phyloP scores from a whole-genome alignment of 306 rosid genomes.

The Quercus robur region DNA sequence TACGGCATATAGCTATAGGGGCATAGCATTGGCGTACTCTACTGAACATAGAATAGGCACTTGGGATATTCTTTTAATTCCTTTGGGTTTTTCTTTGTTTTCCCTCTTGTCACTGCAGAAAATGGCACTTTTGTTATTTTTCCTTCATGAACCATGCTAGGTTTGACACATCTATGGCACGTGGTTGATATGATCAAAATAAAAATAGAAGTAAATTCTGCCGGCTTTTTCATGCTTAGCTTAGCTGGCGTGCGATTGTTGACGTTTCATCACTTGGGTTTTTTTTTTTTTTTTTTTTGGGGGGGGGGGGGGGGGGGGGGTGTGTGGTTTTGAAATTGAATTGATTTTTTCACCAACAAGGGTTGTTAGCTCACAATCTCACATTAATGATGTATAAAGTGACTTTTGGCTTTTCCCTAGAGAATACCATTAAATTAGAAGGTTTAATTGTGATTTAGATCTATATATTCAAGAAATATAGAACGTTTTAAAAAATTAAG shows the following conservation, averaged over 20 bases:
- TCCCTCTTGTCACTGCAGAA: neutral
- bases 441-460: too few relatives aligned
- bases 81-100: neutral
- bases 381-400: too few relatives aligned
- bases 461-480: too few relatives aligned
- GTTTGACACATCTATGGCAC: neutral
- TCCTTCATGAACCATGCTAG: neutral
- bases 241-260: too few relatives aligned
- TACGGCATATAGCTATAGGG: neutral
- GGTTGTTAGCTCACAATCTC: too few relatives aligned
- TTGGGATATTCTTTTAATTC: neutral
- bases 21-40: too few relatives aligned
- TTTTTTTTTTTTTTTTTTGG: neutral
- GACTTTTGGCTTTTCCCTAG: too few relatives aligned
- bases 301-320: fast-evolving
- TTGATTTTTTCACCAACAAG: neutral
- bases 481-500: neutral
- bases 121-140: neutral
- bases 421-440: too few relatives aligned
- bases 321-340: neutral
- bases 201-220: neutral
- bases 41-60: neutral
- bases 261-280: too few relatives aligned
- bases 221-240: too few relatives aligned
- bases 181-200: neutral